Conservation (phyloP, 1,284 basidiomycete species). For the Moesziomyces sp. region DNA sequence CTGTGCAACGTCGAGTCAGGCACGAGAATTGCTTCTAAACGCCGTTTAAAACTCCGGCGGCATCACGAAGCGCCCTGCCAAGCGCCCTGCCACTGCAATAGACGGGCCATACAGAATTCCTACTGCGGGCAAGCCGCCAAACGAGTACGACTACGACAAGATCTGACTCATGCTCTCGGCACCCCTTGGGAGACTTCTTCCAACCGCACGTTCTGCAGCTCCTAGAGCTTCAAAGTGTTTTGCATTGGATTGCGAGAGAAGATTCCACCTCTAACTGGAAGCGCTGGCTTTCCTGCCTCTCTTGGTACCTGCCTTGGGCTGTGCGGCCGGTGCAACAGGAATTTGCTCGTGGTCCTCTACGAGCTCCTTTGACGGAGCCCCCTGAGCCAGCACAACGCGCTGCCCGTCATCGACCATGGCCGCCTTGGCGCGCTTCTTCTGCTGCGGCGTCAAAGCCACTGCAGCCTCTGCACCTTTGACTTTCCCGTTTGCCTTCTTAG, state of each 20-base stretch:
- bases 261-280: not conserved
- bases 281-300: slow-evolving; percentile 11
- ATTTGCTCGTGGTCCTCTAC: slow-evolving; percentile 37
- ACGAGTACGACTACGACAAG: too few species aligned
- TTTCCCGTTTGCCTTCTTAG: slow-evolving; percentile 11
- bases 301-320: slow-evolving; percentile 3
- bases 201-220: too few species aligned
- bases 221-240: too few species aligned
- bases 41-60: slow-evolving; percentile 1
- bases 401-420: slow-evolving; percentile 39
- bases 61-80: too few species aligned
- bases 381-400: slow-evolving; percentile 35
- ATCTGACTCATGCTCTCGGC: too few species aligned
- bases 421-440: slow-evolving; percentile 28
- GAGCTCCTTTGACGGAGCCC: slow-evolving; percentile 37
- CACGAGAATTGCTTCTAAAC: not conserved
- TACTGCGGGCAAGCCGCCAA: too few species aligned
- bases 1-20: slow-evolving; percentile 6
- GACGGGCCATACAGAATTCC: too few species aligned
- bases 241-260: not conserved
- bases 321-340: slow-evolving; percentile 6
- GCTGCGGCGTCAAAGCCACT: slow-evolving; percentile 12
- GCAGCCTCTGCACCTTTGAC: not conserved
- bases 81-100: too few species aligned
- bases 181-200: too few species aligned